A percentile compares a stretch with the other conserved stretches of the same genome.
phyloP scores from a whole-genome alignment of 2,329 filamentous ascomycete species.

The Verticillium albo-atrum region DNA sequence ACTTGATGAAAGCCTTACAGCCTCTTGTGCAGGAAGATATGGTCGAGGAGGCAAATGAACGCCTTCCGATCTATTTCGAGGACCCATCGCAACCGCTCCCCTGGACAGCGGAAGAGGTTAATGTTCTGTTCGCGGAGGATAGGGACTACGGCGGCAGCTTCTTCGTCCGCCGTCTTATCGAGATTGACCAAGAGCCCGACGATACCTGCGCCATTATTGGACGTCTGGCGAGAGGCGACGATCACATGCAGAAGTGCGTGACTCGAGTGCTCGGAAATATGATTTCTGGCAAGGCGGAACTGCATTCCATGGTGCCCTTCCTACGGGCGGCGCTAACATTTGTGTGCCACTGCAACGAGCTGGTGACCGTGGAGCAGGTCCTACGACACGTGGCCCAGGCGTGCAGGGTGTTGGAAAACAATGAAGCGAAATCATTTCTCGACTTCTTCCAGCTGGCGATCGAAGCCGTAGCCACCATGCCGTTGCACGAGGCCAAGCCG shows the following conservation, averaged over 20 bases:
- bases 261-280: constrained; percentile 47
- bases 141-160: constrained; percentile 35
- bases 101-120: constrained; percentile 42
- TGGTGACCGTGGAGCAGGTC: constrained; percentile 30
- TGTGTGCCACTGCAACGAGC: constrained; percentile 35
- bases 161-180: constrained; percentile 64
- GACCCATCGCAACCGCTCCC: constrained; percentile 29
- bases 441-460: constrained; percentile 32
- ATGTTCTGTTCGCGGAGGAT: constrained; percentile 40
- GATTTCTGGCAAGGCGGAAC: constrained; percentile 45
- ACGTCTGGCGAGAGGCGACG: constrained; percentile 49
- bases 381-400: constrained; percentile 39
- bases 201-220: constrained; percentile 53
- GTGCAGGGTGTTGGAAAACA: constrained; percentile 37
- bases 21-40: constrained; percentile 24
- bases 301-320: constrained; percentile 47
- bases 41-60: constrained; percentile 31
- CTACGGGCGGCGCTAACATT: constrained; percentile 54
- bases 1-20: constrained; percentile 39
- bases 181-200: constrained; percentile 51
- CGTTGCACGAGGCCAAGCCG: neutral
- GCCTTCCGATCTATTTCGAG: constrained; percentile 27
- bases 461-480: constrained; percentile 18
- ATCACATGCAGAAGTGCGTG: constrained; percentile 46
- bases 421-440: constrained; percentile 45